phyloP scores from a whole-genome alignment of 129 eudicot species.

The Helianthus tuberosus region DNA sequence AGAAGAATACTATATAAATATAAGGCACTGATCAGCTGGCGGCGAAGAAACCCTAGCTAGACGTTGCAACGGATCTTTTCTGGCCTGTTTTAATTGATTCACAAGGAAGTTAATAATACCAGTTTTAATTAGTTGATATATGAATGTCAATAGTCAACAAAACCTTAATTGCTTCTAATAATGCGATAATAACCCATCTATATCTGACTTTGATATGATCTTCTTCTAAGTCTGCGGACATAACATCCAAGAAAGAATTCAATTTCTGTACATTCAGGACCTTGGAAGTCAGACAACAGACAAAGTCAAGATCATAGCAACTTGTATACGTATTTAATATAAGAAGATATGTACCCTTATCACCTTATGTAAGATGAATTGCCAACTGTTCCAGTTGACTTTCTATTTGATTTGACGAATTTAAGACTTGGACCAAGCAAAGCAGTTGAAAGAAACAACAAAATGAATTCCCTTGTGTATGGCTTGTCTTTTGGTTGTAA shows the following conservation, averaged over 20 bases:
- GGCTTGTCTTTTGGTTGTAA: no score
- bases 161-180: constrained; percentile 21
- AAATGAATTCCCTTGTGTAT: neutral
- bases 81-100: neutral
- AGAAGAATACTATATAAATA: neutral
- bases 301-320: constrained; percentile 24
- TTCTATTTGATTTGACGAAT: constrained; percentile 16
- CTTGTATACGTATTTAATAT: constrained; percentile 20
- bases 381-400: constrained; percentile 25
- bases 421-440: constrained; percentile 21
- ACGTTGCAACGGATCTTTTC: neutral
- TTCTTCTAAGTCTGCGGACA: neutral
- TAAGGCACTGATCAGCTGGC: neutral
- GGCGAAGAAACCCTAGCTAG: neutral
- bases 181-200: constrained; percentile 17
- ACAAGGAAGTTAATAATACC: neutral
- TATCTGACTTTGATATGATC: constrained; percentile 20
- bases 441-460: neutral
- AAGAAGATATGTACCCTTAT: neutral
- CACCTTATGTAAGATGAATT: neutral
- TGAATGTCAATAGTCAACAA: constrained; percentile 27
- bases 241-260: constrained; percentile 36
- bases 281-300: constrained; percentile 31
- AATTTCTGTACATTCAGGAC: constrained; percentile 14
- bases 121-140: neutral